Evolutionary conservation across 495 filamentous ascomycete genomes (phyloP).

Genomic region (Aspergillus sparsus): DNA sequence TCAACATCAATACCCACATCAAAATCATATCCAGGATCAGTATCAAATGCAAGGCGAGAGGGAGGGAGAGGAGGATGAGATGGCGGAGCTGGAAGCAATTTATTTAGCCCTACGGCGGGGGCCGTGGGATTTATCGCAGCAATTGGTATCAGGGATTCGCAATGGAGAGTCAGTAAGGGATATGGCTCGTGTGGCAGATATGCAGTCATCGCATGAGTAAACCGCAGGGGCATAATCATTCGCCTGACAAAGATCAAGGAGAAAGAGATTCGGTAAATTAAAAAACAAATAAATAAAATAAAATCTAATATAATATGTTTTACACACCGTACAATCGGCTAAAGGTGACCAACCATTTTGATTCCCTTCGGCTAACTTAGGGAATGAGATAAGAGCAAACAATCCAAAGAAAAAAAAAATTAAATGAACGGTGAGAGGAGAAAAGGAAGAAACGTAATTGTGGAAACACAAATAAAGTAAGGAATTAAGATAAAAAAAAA

Average conservation of each 20-base stretch:
- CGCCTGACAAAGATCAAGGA: background rate
- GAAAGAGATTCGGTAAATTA: too few relatives aligned
- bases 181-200: constrained; percentile 5
- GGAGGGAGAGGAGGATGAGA: constrained; percentile 5
- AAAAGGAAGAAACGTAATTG: background rate
- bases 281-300: too few relatives aligned
- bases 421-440: background rate
- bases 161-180: constrained; percentile 15
- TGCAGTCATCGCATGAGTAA: background rate
- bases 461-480: background rate
- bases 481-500: constrained; percentile 7
- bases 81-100: constrained; percentile 20
- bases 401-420: background rate
- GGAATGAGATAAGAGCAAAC: too few relatives aligned
- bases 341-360: too few relatives aligned
- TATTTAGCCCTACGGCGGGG: constrained; percentile 21
- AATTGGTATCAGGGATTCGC: constrained; percentile 18
- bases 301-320: too few relatives aligned
- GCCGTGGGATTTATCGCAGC: constrained; percentile 14
- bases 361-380: too few relatives aligned
- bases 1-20: background rate
- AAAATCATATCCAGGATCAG: background rate
- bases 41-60: background rate
- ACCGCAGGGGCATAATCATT: background rate
- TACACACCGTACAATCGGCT: too few relatives aligned